Base-by-base conservation (phyloP, 805 yeast species). In the Cephaloascus fragrans region DNA sequence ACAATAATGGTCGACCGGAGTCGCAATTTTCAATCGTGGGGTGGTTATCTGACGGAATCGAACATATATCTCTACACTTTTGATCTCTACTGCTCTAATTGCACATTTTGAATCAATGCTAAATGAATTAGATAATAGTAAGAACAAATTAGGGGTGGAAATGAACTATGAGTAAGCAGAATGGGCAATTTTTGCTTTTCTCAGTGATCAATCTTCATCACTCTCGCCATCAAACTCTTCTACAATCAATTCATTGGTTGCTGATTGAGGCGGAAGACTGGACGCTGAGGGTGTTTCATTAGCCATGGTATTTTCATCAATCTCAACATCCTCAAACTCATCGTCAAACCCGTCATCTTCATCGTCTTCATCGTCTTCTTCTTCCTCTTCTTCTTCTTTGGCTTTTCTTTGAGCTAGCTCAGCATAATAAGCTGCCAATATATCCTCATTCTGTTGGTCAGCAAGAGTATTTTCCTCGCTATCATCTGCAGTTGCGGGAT, bases 351-450 rank as follows among this genome's bases (percentile, higher is more conserved):
- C 50, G 38, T 55, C 61, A 34, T 54, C 56, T 33, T 51, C 55
- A 44, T 52, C 56, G 9, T 46, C 53, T 28, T 53, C 57, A 17
- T 51, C 57, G 4, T 51, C 54, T 19, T 54, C 57, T 18, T 47
- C 59, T 14, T 52, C 58, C 19, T 55, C 60, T 26, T 47, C 51
- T 29, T 54, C 60, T 41, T 53, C 56, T 44, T 46, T 47, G 40
- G 49, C 51, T 41, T 48, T 49, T 18, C 47, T 39, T 26, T 48
- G 47, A 3, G 50, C 53, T 50, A 50, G 48, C 32, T 47, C 50
- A 5, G 51, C 53, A 26, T 50, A 48, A 38, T 50, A 48, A 3
- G 51, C 50, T 1, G 52, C 53, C 39, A 47, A 44, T 26, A 45
- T 51, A 18, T 48, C 52, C 42, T 47, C 51, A 12, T 47, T 45